Base-by-base conservation (phyloP, 306 rosid species). In the Arachis stenosperma region DNA sequence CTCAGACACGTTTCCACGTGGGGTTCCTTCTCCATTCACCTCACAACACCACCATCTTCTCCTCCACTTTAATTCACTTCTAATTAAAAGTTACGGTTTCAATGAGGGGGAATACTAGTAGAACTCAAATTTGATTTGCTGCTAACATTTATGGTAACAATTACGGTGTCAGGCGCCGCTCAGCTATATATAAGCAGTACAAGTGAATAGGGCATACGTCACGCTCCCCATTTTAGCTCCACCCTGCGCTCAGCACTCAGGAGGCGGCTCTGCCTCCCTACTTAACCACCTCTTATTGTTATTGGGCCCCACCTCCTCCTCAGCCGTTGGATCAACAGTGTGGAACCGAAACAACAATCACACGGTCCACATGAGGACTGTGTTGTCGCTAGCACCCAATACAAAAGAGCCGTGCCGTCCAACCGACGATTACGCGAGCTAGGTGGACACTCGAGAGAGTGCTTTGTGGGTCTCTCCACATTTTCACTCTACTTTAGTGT, bases 351-450 rank as follows among this genome's bases (percentile, higher is more conserved):
- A 90, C 82, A 88, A 10, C 17, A 51, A 50, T 50, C 15, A 3
- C 1, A 84, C 90, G 92, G 72, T 52, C 43, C 6, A 6, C 7
- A 51, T 0, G 0, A 6, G 29, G 6, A 27, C 9, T 52, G 15
- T 6, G 5, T 15, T 13, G 55, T 10, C 6, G 17, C 6, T 52
- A n/a, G 13, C 6, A 9, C 0, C 7, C 2, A 43, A 46, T 5
- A 52, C 57, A 52, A 14, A 67, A 52, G 29, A n/a, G 73, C 69
- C 73, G 79, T 82, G 87, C 87, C 92, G 92, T 84, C 88, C 82
- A 85, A 80, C 98, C 94, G 97, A 81, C 86, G 89, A 88, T 91
- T 84, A 85, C 91, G 97, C 95, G 90, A 80, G 93, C 54, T 77
- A n/a, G 56, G 9, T 22, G 27, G 27, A 22, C 1, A 22, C 27